phyloP scores from a whole-genome alignment of 306 rosid genomes.

The Lathyrus sativus region DNA sequence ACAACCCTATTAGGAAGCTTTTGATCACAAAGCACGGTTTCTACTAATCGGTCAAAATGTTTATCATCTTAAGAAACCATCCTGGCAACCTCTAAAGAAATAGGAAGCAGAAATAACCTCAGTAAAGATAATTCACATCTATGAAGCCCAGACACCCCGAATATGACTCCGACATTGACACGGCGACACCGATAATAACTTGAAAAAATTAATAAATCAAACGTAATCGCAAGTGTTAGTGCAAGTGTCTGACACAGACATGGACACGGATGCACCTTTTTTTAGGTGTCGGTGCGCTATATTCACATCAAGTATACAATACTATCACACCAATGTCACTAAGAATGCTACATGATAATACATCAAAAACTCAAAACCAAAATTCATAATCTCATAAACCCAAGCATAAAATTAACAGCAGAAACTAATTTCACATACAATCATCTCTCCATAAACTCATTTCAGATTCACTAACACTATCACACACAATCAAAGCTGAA shows the following conservation, averaged over 20 bases:
- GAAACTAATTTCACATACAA: neutral
- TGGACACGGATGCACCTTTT: no score
- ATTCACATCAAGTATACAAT: neutral
- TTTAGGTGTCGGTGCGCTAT: no score
- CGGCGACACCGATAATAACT: no score
- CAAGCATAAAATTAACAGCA: conserved; percentile 27
- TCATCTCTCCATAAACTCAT: conserved; percentile 23
- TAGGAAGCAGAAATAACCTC: conserved; percentile 26
- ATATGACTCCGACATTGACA: no score
- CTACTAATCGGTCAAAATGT: conserved; percentile 10
- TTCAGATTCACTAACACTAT: conserved; percentile 11
- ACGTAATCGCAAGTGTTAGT: no score
- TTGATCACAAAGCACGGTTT: neutral
- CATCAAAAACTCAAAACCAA: neutral
- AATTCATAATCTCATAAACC: neutral
- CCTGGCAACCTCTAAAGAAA: neutral
- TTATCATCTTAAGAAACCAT: neutral
- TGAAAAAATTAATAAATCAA: no score
- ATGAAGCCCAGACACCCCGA: no score
- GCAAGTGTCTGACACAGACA: no score
- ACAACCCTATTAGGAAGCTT: conserved; percentile 17
- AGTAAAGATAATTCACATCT: neutral
- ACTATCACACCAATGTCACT: conserved; percentile 12
- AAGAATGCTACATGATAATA: conserved; percentile 1
- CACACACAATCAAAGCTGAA: neutral